Conservation (phyloP, 1,284 basidiomycete genomes). For the Moesziomyces antarcticus region DNA sequence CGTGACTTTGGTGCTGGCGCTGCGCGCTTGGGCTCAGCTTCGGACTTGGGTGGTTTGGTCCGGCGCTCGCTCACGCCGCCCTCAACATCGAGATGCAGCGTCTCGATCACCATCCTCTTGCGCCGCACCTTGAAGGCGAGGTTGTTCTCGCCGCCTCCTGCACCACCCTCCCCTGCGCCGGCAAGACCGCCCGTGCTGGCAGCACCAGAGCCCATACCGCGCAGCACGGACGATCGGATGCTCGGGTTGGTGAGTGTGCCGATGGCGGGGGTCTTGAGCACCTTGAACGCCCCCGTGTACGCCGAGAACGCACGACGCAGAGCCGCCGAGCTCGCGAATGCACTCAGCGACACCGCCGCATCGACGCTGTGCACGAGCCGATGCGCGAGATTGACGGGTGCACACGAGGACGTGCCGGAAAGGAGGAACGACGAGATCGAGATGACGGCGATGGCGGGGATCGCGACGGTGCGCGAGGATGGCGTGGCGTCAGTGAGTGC, state of each 20-base stretch:
- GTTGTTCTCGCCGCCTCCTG: conserved; percentile 79
- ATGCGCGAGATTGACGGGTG: conserved; percentile 28
- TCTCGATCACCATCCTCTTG: conserved; percentile 88
- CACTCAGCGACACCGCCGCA: conserved; percentile 48
- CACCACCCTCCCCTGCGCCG: conserved; percentile 71
- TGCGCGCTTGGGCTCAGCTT: conserved; percentile 1
- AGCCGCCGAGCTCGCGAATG: conserved; percentile 48
- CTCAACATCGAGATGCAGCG: conserved; percentile 89
- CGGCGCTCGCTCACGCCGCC: conserved; percentile 85
- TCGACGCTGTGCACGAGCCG: conserved; percentile 50
- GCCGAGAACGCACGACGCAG: conserved; percentile 46
- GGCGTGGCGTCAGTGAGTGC: conserved; percentile 28
- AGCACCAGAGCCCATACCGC: conserved; percentile 58
- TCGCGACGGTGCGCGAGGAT: conserved; percentile 2
- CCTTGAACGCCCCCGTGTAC: conserved; percentile 57
- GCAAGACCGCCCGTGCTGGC: conserved; percentile 8
- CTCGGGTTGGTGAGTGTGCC: conserved; percentile 56
- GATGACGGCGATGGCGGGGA: conserved; percentile 48
- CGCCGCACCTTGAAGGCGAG: conserved; percentile 92
- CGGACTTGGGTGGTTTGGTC: conserved; percentile 46
- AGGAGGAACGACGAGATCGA: conserved; percentile 46
- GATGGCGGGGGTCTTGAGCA: conserved; percentile 54
- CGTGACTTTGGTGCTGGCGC: neutral
- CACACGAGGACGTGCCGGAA: neutral
- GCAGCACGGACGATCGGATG: conserved; percentile 52